A percentile compares a stretch with the other conserved stretches of the same genome.
Evolutionary conservation across 345 rosid species (phyloP).

Genomic region (Hypericum androsaemum): DNA sequence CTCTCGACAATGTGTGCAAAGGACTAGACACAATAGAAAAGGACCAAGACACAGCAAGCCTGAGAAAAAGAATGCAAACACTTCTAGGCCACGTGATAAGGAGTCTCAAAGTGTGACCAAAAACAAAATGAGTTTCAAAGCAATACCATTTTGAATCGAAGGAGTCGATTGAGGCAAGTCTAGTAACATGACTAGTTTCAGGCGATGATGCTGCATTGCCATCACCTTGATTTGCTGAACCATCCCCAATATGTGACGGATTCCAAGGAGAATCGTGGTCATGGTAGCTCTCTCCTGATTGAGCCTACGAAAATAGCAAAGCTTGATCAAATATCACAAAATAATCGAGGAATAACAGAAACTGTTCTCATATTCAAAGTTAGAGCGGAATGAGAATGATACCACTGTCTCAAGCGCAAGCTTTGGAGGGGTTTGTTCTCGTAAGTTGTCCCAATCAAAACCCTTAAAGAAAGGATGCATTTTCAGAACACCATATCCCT

Average conservation of each 20-base stretch:
- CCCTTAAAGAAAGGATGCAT: not conserved
- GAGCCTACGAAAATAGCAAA: not conserved
- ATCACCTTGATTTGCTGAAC: conserved; percentile 1
- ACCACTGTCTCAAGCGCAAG: not conserved
- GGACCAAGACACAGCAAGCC: no score
- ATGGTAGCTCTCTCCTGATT: not conserved
- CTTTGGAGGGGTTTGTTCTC: not conserved
- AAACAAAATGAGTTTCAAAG: not conserved
- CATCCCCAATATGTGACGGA: conserved; percentile 5
- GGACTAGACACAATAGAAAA: not conserved
- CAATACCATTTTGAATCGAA: conserved; percentile 8
- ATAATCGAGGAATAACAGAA: not conserved
- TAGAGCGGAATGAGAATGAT: not conserved
- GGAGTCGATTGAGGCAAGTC: conserved; percentile 8
- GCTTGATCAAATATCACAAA: not conserved
- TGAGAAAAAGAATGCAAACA: no score
- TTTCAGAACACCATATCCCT: not conserved
- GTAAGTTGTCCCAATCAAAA: not conserved
- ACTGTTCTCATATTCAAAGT: not conserved
- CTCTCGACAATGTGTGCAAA: not conserved
- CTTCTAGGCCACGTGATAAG: no score
- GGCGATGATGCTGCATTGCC: not conserved
- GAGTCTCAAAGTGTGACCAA: no score
- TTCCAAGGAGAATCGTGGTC: conserved; percentile 2
- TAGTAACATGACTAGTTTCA: not conserved